Conservation (phyloP, 164 flowering plant genomes). For the Macadamia integrifolia region DNA sequence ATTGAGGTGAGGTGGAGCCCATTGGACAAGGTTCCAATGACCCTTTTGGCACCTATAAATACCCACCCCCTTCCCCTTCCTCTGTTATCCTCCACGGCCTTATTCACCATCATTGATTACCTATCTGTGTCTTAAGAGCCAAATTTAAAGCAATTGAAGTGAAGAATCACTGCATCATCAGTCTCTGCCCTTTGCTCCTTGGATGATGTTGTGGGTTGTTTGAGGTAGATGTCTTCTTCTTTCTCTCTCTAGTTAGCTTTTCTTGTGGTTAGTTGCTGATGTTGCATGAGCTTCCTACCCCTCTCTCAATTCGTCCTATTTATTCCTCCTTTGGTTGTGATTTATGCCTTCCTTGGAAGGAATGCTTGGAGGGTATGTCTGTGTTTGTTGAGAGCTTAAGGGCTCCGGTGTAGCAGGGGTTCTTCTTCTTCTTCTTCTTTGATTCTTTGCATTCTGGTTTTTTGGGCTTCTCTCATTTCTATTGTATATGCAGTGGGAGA, state of each 20-base stretch:
- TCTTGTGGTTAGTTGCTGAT: too few species aligned
- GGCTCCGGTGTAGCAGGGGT: not conserved
- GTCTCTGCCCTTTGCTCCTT: not conserved
- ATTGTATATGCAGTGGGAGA: not conserved
- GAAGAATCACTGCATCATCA: not conserved
- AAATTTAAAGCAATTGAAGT: too few species aligned
- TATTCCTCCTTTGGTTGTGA: too few species aligned
- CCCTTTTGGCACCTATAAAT: conserved; percentile 40
- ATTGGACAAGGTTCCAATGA: conserved; percentile 23
- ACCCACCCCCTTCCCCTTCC: conserved; percentile 18
- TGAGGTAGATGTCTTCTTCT: not conserved
- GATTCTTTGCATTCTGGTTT: not conserved
- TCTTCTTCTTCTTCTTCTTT: not conserved
- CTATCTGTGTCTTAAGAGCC: too few species aligned
- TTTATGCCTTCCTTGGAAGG: not conserved
- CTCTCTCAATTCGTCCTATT: too few species aligned
- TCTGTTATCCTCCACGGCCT: conserved; percentile 21
- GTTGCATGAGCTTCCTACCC: too few species aligned
- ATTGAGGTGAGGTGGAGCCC: conserved; percentile 31
- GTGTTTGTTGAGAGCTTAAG: not conserved
- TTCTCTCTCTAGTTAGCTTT: too few species aligned
- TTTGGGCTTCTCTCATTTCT: not conserved
- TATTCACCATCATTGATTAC: conserved; percentile 10
- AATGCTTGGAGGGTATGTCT: not conserved
- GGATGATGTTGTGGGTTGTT: conserved; percentile 1